These are phyloP conservation scores for Vaccinium darrowii DNA, from an alignment of 148 eudicot genomes.

Conservation along the genomic window DNA sequence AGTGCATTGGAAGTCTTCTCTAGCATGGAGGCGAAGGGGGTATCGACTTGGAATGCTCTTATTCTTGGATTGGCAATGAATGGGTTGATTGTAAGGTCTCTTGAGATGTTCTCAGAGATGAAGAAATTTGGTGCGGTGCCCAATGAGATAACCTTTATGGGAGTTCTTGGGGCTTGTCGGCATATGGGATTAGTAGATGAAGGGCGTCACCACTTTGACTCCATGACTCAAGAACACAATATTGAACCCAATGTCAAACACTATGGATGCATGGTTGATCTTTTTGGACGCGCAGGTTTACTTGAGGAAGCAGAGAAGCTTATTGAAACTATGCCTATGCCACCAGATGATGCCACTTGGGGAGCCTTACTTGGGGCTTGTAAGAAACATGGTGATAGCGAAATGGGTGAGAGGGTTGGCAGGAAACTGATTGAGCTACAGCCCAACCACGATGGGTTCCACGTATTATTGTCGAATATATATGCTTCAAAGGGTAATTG, in stretches of 20 bases:
- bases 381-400: constrained; percentile 48
- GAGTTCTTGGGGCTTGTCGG: constrained; percentile 68
- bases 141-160: constrained; percentile 72
- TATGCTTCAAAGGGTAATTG: constrained; percentile 66
- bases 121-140: constrained; percentile 42
- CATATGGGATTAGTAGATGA: constrained; percentile 66
- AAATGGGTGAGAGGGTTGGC: constrained; percentile 70
- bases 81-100: constrained; percentile 49
- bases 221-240: constrained; percentile 43
- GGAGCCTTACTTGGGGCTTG: constrained; percentile 75
- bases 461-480: constrained; percentile 54
- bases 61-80: constrained; percentile 62
- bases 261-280: constrained; percentile 86
- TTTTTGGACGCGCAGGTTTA: constrained; percentile 67
- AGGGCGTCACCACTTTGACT: constrained; percentile 44
- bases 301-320: constrained; percentile 69
- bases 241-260: constrained; percentile 66
- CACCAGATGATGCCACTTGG: constrained; percentile 68
- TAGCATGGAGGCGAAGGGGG: constrained; percentile 56
- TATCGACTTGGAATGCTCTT: constrained; percentile 71
- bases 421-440: constrained; percentile 56
- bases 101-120: constrained; percentile 57
- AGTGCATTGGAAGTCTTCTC: constrained; percentile 54
- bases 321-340: constrained; percentile 65
- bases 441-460: constrained; percentile 73